phyloP scores from a whole-genome alignment of 768 basidiomycete genomes.

The Tricholoma saponaceum region DNA sequence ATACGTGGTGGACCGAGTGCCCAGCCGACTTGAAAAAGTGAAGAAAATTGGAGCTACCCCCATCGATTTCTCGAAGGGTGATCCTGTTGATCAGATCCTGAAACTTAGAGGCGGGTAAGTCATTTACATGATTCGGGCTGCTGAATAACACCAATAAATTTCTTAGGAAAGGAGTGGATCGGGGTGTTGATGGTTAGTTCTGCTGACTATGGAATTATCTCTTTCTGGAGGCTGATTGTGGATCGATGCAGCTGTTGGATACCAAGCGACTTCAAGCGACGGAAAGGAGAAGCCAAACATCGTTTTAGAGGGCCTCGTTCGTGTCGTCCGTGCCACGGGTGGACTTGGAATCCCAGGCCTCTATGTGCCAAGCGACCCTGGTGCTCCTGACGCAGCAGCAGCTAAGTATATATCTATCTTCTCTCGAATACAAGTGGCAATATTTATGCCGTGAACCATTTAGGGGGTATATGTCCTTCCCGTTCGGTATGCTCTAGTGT shows the following conservation, averaged over 20 bases:
- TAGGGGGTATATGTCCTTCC: conserved; percentile 49
- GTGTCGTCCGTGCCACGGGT: conserved; percentile 50
- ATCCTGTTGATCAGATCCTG: conserved; percentile 46
- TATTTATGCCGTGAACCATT: neutral
- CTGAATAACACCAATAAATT: neutral
- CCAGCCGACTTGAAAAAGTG: conserved; percentile 48
- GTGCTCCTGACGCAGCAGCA: conserved; percentile 47
- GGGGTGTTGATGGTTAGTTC: conserved; percentile 41
- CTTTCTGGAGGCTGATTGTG: neutral
- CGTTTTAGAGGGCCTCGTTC: conserved; percentile 46
- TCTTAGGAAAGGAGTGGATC: conserved; percentile 42
- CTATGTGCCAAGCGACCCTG: conserved; percentile 54
- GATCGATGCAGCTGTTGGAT: conserved; percentile 39
- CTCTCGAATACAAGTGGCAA: neutral
- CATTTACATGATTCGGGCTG: neutral
- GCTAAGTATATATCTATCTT: conserved; percentile 34
- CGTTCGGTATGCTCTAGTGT: conserved; percentile 31
- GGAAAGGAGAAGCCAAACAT: conserved; percentile 55
- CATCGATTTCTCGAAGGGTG: conserved; percentile 43
- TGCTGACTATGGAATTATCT: neutral
- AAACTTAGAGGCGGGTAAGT: conserved; percentile 39
- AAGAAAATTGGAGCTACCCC: conserved; percentile 48
- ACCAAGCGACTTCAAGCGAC: conserved; percentile 48
- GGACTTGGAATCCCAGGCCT: conserved; percentile 56
- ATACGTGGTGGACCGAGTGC: conserved; percentile 53